Evolutionary conservation across 768 basidiomycete species (phyloP).

Genomic region (Auricularia sp.): DNA sequence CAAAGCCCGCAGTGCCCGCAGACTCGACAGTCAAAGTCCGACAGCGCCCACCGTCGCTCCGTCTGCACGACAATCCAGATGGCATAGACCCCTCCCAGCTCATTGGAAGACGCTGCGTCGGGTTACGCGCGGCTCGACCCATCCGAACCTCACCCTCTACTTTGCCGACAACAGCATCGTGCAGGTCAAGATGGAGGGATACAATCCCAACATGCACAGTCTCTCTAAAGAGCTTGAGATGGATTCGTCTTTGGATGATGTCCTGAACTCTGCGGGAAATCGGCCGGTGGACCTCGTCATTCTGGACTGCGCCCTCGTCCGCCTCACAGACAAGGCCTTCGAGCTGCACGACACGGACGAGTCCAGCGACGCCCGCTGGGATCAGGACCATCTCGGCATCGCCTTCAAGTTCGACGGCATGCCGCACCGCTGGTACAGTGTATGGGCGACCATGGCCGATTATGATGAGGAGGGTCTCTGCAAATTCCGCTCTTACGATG

Average conservation of each 20-base stretch:
- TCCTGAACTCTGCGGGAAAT: conserved; percentile 28
- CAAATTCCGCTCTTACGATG: conserved; percentile 47
- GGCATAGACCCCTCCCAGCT: conserved; percentile 30
- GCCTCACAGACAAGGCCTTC: conserved; percentile 51
- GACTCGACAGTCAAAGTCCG: not conserved
- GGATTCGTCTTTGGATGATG: conserved; percentile 30
- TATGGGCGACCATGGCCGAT: conserved; percentile 54
- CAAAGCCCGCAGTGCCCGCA: not conserved
- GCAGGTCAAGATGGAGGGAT: conserved; percentile 54
- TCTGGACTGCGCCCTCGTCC: conserved; percentile 43
- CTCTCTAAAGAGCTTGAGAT: conserved; percentile 53
- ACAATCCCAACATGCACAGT: conserved; percentile 45
- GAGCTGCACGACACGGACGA: conserved; percentile 24
- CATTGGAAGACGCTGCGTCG: conserved; percentile 33
- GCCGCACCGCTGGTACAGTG: conserved; percentile 50
- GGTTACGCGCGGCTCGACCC: conserved; percentile 31
- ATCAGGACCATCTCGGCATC: conserved; percentile 27
- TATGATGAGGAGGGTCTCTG: conserved; percentile 34
- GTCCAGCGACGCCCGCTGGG: conserved; percentile 20
- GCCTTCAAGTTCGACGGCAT: conserved; percentile 21
- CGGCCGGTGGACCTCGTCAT: conserved; percentile 33
- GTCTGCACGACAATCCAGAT: not conserved
- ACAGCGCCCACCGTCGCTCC: not conserved
- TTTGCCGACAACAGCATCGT: conserved; percentile 35
- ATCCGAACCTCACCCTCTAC: conserved; percentile 39